Percentiles rank a stretch among this genome's conserved stretches.
These are phyloP conservation scores for Thuja plicata DNA, from an alignment of 83 land plant genomes.

Conservation along the genomic window DNA sequence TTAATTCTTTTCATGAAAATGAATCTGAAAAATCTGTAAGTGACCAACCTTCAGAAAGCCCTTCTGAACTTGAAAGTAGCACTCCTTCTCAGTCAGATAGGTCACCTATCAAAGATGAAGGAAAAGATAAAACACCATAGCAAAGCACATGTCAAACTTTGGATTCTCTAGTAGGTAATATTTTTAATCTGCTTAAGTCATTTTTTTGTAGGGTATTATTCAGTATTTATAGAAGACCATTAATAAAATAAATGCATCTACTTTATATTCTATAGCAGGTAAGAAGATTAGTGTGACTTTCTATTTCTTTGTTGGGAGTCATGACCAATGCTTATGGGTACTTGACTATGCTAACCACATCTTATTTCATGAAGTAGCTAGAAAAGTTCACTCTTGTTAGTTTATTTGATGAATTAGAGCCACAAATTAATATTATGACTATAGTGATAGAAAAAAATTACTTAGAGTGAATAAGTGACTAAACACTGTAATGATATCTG, in stretches of 20 bases:
- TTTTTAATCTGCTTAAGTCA: not conserved
- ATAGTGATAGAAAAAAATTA: not conserved
- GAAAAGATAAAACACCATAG: slow-evolving; percentile 11
- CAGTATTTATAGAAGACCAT: not conserved
- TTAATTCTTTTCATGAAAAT: not conserved
- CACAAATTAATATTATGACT: not conserved
- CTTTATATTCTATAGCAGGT: not conserved
- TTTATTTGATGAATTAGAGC: not conserved
- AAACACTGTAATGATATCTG: not conserved
- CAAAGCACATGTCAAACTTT: not conserved
- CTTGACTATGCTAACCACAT: not conserved
- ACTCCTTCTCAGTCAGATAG: slow-evolving; percentile 53
- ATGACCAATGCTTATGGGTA: not conserved
- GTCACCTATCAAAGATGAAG: slow-evolving; percentile 15
- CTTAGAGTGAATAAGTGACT: not conserved
- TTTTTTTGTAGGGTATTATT: not conserved
- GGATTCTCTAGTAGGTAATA: slow-evolving; percentile 8
- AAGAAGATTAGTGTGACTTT: not conserved
- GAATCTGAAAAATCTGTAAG: not conserved
- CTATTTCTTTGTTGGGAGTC: not conserved
- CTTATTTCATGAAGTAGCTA: not conserved
- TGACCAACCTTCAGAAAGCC: slow-evolving; percentile 41
- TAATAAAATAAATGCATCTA: not conserved
- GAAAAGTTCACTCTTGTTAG: not conserved
- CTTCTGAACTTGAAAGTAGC: slow-evolving; percentile 45